Evolutionary conservation across 805 yeast species (phyloP), one percentile per base, ranked within the genome.

Genomic region (Suhomyces faveliae): DNA sequence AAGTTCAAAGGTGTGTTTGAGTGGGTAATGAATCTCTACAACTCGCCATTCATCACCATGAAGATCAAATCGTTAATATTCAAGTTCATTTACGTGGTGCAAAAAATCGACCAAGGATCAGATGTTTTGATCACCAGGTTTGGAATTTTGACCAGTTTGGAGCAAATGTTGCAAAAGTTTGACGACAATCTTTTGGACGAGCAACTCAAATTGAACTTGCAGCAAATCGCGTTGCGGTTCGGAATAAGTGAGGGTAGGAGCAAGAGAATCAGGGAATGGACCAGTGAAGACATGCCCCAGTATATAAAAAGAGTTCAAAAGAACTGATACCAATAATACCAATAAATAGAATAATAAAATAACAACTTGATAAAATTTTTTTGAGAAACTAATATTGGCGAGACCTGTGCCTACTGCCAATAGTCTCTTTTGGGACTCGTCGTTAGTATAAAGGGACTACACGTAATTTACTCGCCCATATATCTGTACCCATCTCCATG

Each of bases 231-330:
- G 2, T 43, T 77, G 3, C 76, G 81, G 46, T 66, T 76, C 30
- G 73, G 71, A 1, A 46, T 78, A 12, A 60, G 74, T 11, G 68
- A 72, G 3, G 62, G 60, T 0, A 43, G 55, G 1, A 79, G 76
- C 46, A 85, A 85, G 57, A 77, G 91, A 63, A 59, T 82, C 1
- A 56, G 69, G 23, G 84, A 81, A 2, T 87, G 92, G 91, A 70
- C 81, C 3, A 69, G 66, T 39, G 78, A 68, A 12, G 88, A 85
- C 56, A 52, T 76, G 4, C 67, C 60, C 0, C 63, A 66, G 38
- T 62, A 72, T n/a, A 59, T 72, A 27, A 85, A 85, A 58, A 56
- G 77, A 48, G 46, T 69, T 12, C 40, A 23, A 23, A 21, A 4
- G 2, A 27, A 15, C n/a, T 13, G 12, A 33, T 17, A 33, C 27